Percentiles rank a stretch among this genome's conserved stretches.
Evolutionary conservation across 345 rosid genomes (phyloP).

Genomic region (Lepidium sativum): DNA sequence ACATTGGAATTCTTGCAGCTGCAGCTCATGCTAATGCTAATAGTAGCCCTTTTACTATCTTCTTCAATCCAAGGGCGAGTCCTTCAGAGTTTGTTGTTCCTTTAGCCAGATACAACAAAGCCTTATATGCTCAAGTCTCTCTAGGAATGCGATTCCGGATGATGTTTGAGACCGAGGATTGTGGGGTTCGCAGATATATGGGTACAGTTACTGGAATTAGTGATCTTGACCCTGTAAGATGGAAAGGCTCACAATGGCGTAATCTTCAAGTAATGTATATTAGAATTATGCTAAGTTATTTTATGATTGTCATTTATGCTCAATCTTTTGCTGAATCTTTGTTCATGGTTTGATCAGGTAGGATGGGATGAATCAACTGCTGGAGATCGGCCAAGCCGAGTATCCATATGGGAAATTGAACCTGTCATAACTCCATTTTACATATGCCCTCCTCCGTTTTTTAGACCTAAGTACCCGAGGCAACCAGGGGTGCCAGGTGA

Average conservation of each 20-base stretch:
- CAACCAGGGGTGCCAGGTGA: slow-evolving; percentile 89
- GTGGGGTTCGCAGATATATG: slow-evolving; percentile 83
- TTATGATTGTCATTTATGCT: neutral
- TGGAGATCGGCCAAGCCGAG: slow-evolving; percentile 81
- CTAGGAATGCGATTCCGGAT: slow-evolving; percentile 90
- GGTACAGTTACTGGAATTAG: slow-evolving; percentile 85
- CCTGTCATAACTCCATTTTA: slow-evolving; percentile 90
- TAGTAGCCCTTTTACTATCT: slow-evolving; percentile 82
- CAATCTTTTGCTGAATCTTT: slow-evolving; percentile 4
- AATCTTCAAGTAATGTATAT: slow-evolving; percentile 60
- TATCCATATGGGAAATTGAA: slow-evolving; percentile 92
- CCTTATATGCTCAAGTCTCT: slow-evolving; percentile 69
- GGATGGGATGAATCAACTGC: slow-evolving; percentile 99
- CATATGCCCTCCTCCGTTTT: slow-evolving; percentile 96
- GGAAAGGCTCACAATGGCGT: slow-evolving; percentile 98
- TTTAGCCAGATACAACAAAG: slow-evolving; percentile 84
- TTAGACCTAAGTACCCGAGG: slow-evolving; percentile 78
- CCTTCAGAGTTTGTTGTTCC: slow-evolving; percentile 96
- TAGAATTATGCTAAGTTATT: neutral
- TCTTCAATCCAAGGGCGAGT: slow-evolving; percentile 91
- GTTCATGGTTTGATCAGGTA: slow-evolving; percentile 43
- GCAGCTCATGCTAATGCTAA: slow-evolving; percentile 99
- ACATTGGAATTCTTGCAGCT: slow-evolving; percentile 90
- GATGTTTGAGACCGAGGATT: slow-evolving; percentile 98
- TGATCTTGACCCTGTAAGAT: slow-evolving; percentile 83